Conservation (phyloP, 2,329 filamentous ascomycete genomes). For the Xylariaceae sp. region DNA sequence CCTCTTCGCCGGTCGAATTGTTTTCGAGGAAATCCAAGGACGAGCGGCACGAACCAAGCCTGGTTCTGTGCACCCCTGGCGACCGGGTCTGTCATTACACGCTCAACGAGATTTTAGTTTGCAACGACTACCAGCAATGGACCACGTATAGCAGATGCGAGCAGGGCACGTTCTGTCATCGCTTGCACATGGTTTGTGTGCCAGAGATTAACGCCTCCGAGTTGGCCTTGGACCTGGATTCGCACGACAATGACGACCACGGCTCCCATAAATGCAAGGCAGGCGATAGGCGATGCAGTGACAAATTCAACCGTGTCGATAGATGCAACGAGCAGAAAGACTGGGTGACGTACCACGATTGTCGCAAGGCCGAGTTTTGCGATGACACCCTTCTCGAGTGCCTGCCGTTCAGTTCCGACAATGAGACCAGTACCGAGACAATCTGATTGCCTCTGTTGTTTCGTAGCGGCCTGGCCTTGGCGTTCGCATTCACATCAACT, state of each 20-base stretch:
- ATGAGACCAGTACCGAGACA: background rate
- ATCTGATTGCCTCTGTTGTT: background rate
- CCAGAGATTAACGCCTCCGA: background rate
- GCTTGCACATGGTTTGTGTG: conserved; percentile 13
- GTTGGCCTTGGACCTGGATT: background rate
- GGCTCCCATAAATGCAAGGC: conserved; percentile 2
- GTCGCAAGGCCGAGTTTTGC: conserved; percentile 13
- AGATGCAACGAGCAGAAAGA: conserved; percentile 10
- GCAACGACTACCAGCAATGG: conserved; percentile 14
- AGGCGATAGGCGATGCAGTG: conserved; percentile 14
- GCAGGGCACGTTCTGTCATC: conserved; percentile 10
- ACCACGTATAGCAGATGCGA: conserved; percentile 6
- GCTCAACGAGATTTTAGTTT: conserved; percentile 5
- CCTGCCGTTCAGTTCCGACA: background rate
- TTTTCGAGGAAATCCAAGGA: background rate
- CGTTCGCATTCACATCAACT: background rate
- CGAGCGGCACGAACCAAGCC: background rate
- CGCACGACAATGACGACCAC: background rate
- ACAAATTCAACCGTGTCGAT: conserved; percentile 15
- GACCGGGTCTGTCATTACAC: conserved; percentile 10
- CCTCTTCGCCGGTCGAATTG: background rate
- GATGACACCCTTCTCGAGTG: conserved; percentile 6
- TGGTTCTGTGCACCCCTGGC: conserved; percentile 6
- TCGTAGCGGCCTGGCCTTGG: background rate
- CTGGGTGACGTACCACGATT: conserved; percentile 20